Evolutionary conservation across 1,139 yeast species (phyloP).

Genomic region (Suhomyces atakaporum): DNA sequence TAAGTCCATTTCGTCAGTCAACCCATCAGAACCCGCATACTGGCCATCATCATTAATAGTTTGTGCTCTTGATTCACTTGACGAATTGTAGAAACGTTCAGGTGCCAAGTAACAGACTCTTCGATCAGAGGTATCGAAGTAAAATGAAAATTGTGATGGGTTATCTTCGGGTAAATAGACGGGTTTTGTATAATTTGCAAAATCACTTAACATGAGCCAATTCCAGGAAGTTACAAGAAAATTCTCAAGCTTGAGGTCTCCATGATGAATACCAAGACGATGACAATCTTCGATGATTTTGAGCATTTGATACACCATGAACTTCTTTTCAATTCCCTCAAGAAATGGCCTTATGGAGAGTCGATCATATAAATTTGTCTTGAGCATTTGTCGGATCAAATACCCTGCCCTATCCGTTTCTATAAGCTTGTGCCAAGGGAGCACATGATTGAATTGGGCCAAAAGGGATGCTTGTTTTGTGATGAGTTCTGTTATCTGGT

Average conservation of each 20-base stretch:
- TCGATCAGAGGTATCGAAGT: constrained; percentile 86
- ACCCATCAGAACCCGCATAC: constrained; percentile 27
- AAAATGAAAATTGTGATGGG: constrained; percentile 91
- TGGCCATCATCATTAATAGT: constrained; percentile 33
- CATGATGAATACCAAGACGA: constrained; percentile 64
- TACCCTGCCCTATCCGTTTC: constrained; percentile 95
- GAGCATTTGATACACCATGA: constrained; percentile 81
- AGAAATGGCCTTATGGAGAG: constrained; percentile 86
- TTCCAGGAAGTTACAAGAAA: constrained; percentile 85
- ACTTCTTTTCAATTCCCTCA: constrained; percentile 76
- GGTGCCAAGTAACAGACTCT: constrained; percentile 93
- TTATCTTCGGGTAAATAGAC: constrained; percentile 86
- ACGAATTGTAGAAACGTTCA: constrained; percentile 66
- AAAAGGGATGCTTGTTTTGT: constrained; percentile 41
- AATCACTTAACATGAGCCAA: constrained; percentile 82
- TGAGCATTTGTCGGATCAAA: constrained; percentile 76
- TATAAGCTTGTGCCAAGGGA: constrained; percentile 71
- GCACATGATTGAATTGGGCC: constrained; percentile 57
- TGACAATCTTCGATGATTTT: constrained; percentile 67
- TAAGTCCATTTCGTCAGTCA: constrained; percentile 78
- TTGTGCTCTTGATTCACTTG: constrained; percentile 18
- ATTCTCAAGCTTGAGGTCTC: constrained; percentile 91
- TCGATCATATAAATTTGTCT: constrained; percentile 81
- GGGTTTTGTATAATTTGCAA: constrained; percentile 78
- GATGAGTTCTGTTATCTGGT: constrained; percentile 33